Base-by-base conservation (phyloP, 1,284 basidiomycete species). In the Volvariella volvacea region DNA sequence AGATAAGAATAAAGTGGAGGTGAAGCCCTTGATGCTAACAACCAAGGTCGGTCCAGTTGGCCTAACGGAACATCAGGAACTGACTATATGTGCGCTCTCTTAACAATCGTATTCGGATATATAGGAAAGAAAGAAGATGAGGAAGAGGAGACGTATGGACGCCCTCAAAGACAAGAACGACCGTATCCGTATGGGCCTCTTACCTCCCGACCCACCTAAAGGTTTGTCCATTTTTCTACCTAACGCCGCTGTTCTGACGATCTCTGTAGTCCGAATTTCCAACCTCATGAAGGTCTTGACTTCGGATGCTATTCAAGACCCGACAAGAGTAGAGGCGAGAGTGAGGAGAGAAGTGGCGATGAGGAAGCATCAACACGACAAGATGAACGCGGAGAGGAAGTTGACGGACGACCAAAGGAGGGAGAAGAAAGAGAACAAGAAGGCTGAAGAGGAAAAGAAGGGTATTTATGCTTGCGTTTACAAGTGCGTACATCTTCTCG, bases 261-360 rank as follows among this genome's bases (percentile, higher is more conserved):
- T 42, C 39, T 9, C 41, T 42, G 38, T 51, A 92, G 95, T 99
- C 47, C 91, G 93, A 41, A 73, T 99, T 46, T 82, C 89, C 37
- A 99, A 99, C 65, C 68, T 99, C 59, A 98, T 99, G 94, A 93
- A 93, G 59, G 96, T 99, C 10, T 73, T 99, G 32, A 96, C 95
- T 0, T 91, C 91, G 8, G 94, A 98, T 60, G 94, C 93, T 0
- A 86, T 98, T 9, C 89, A 93, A 71, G 96, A 99, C 61, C 92
- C 96, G 1, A 99, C 96, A 1, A 88, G 94, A 52, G 91, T 99
- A 10, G 96, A 99, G 65, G 94, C 94, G 3, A 82, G 89, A 39
- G 94, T 99, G 4, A 74, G 92, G 32, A 76, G 90, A 39, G 95
- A 99, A 63, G 94, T 99, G 25, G 88, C 90, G 0, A 87, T 88